Evolutionary conservation across 78 protist genomes (phyloP).

Genomic region (Guillardia theta): DNA sequence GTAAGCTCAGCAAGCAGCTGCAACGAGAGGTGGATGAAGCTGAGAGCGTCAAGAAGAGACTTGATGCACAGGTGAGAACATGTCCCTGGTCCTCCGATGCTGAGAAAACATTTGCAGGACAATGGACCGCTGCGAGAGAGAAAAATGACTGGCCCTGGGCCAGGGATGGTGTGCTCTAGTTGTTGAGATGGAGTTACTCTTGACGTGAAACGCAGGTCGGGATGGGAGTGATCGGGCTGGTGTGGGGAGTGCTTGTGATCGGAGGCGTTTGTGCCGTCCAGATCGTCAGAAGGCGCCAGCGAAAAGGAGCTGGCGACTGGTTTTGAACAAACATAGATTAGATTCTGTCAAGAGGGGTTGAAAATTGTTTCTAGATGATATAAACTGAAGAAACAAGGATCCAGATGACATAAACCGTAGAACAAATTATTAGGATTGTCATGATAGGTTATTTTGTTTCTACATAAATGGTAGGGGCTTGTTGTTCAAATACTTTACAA

Average conservation of each 20-base stretch:
- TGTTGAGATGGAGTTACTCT: neutral
- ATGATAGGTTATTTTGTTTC: no score
- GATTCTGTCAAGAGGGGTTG: no score
- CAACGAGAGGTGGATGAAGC: neutral
- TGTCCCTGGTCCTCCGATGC: neutral
- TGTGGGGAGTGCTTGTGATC: slow-evolving; percentile 20
- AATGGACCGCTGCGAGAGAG: neutral
- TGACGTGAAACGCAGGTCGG: neutral
- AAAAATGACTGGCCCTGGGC: neutral
- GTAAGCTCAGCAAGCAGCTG: no score
- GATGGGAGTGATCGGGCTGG: slow-evolving; percentile 10
- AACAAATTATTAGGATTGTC: no score
- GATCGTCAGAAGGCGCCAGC: slow-evolving; percentile 1
- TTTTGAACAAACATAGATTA: no score
- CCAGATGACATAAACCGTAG: no score
- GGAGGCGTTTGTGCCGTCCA: slow-evolving; percentile 33
- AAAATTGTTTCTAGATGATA: no score
- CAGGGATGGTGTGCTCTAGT: neutral
- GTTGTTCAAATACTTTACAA: no score
- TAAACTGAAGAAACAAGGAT: no score
- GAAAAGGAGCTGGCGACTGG: slow-evolving; percentile 16
- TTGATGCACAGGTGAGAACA: neutral
- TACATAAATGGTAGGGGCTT: no score
- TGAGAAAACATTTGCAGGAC: neutral
- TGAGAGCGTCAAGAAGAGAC: neutral